Conservation (phyloP, 73 alveolate genomes). For the Paramecium bursaria region DNA sequence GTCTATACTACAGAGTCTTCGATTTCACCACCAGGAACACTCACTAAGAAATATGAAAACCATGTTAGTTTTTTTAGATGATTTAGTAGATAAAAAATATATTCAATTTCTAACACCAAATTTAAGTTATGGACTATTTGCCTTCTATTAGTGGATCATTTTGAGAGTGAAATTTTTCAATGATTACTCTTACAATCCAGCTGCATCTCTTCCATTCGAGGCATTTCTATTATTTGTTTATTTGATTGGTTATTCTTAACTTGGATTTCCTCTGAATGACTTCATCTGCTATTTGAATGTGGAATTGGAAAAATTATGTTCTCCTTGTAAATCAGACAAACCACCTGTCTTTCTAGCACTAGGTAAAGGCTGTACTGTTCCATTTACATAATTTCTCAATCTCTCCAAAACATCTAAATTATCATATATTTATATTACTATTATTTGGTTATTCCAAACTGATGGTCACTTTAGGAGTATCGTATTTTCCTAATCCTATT, state of each 20-base stretch:
- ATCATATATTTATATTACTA: slow-evolving; percentile 1
- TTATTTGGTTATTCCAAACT: neutral
- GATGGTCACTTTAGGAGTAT: slow-evolving; percentile 7
- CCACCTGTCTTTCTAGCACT: slow-evolving; percentile 52
- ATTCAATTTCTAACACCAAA: too few species aligned
- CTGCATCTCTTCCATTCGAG: slow-evolving; percentile 24
- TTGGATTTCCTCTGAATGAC: too few species aligned
- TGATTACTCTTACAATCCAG: slow-evolving; percentile 14
- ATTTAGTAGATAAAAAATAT: neutral
- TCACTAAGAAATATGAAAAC: slow-evolving; percentile 44
- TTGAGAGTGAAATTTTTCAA: slow-evolving; percentile 28
- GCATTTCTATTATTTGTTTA: too few species aligned
- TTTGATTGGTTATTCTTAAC: too few species aligned
- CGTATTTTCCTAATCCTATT: slow-evolving; percentile 53
- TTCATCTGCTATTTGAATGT: too few species aligned
- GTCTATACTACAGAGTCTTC: slow-evolving; percentile 46
- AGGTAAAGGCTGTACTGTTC: slow-evolving; percentile 31
- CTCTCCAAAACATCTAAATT: too few species aligned
- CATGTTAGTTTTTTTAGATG: slow-evolving; percentile 34
- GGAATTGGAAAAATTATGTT: too few species aligned
- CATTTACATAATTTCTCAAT: slow-evolving; percentile 33
- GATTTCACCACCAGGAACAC: slow-evolving; percentile 42
- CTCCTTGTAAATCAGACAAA: neutral
- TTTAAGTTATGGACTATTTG: too few species aligned
- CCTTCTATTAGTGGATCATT: slow-evolving; percentile 15